Evolutionary conservation across 192 early-diverging fungal genomes (phyloP), one percentile per base, ranked within the genome.

Genomic region (Gamsiella multidivaricata): DNA sequence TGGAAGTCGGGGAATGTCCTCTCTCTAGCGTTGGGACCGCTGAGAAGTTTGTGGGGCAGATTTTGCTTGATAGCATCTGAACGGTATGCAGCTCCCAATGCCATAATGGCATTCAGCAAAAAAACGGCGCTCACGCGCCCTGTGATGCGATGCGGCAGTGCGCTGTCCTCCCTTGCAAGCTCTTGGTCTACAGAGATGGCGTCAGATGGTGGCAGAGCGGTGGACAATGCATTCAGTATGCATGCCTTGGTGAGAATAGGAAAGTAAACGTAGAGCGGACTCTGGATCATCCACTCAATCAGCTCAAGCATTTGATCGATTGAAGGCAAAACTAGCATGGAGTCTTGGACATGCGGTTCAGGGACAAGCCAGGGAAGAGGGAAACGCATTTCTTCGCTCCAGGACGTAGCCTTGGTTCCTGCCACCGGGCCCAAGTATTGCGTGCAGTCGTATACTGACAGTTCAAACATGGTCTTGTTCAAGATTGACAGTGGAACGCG

Each of bases 381-480:
- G 25, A 78, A 78, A 5, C 74, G 50, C 74, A 78, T 78, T 41
- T 78, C 74, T n/a, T 78, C 74, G 12, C 49, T 61, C 74, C 74
- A 78, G 1, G 65, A 61, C 0, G 65, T 41, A 2, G 74, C 74
- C 9, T 28, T 55, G 12, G 74, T 78, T 17, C 74, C 74, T 12
- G 74, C 74, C 6, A 78, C 61, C 18, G 74, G 74, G 18, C 74
- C 74, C 7, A 78, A 41, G 33, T 78, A 78, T 29, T 78, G 52
- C 14, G 74, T 69, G 28, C 61, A 43, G 15, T 78, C 74, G 28
- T 78, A 78, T 0, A 78, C 61, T 5, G 74, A 78, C 17, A 78
- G 65, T n/a, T 78, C 74, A 64, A 78, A 78, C 74, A 78, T 69
- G 25, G 65, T 78, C 54, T 78, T 78, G 61, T 78, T 78, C 32